Base-by-base conservation (phyloP, 306 rosid genomes). In the Corylus heterophylla region DNA sequence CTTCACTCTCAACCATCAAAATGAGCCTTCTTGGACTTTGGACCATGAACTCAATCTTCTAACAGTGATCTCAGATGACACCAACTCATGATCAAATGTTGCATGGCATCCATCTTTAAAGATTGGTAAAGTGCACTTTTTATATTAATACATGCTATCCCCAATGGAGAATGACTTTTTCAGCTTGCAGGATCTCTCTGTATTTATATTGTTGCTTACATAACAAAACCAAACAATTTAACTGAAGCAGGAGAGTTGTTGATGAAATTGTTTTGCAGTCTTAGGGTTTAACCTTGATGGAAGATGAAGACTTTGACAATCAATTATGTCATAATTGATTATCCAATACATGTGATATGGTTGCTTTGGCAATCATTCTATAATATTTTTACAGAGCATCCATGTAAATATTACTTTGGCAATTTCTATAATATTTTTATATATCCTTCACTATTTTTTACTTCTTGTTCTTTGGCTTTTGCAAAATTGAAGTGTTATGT, bases 1-100 rank as follows among this genome's bases (percentile, higher is more conserved):
- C 81, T 45, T 94, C 50, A 89, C 80, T 58, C 79, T 92, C 77
- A 89, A 85, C 69, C 76, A 87, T 52, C 90, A 83, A 48, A 90
- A 89, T 48, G 92, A 86, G 79, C 84, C 91, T 68, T 83, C 87
- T 54, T 91, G 93, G 94, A 79, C 87, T 73, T 55, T 91, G 80
- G 94, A 84, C 63, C 89, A 92, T 25, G 93, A 92, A 70, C 86
- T 93, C 83, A 91, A 88, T 86, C 92, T 91, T 52, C 80, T 89
- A 78, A 82, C 83, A 3, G 87, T 80, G 71, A 56, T 83, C 71
- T 22, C 83, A 70, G 91, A 89, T 4, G 82, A 82, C 61, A 67
- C 83, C 55, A 73, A 77, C 69, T 84, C 86, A 74, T 87, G 88
- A 90, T 54, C 62, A 75, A 56, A 55, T 16, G 39, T 7, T 67